phyloP scores from a whole-genome alignment of 495 filamentous ascomycete genomes.

The Neurospora tetrasperma region DNA sequence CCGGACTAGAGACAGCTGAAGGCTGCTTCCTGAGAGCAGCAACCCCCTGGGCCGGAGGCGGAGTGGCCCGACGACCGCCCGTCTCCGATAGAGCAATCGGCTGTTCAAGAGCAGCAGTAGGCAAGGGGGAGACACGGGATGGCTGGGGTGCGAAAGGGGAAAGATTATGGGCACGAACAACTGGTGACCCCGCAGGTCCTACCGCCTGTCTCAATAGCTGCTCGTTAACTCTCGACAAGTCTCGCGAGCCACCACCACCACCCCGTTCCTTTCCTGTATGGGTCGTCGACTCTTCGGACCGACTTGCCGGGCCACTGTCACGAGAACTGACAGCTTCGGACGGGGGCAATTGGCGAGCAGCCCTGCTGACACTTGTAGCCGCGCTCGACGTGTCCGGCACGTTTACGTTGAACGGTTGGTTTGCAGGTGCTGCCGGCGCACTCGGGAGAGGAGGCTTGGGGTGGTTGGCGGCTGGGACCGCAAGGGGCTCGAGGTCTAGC shows the following conservation, averaged over 20 bases:
- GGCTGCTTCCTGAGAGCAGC: constrained; percentile 37
- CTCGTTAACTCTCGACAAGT: constrained; percentile 22
- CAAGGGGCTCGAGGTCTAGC: constrained; percentile 15
- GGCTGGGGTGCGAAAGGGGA: constrained; percentile 76
- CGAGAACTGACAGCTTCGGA: constrained; percentile 20
- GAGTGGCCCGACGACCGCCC: constrained; percentile 23
- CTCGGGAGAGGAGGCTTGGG: constrained; percentile 5
- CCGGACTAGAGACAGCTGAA: constrained; percentile 35
- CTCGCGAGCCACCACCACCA: constrained; percentile 27
- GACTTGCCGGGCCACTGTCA: constrained; percentile 29
- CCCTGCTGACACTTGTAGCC: constrained; percentile 5
- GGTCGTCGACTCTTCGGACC: constrained; percentile 31
- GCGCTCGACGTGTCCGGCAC: constrained; percentile 11
- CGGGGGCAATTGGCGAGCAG: constrained; percentile 4
- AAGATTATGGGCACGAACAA: constrained; percentile 38
- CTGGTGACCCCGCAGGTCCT: constrained; percentile 22
- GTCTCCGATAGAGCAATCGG: constrained; percentile 33
- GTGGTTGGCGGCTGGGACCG: neutral
- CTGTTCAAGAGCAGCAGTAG: constrained; percentile 46
- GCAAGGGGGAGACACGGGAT: constrained; percentile 67
- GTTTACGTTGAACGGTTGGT: constrained; percentile 4
- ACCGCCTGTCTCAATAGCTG: constrained; percentile 24
- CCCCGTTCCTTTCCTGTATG: constrained; percentile 27
- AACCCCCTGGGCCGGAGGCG: constrained; percentile 39
- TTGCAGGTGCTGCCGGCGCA: constrained; percentile 3